Evolutionary conservation across 768 basidiomycete species (phyloP).

Genomic region (Suillus subluteus): DNA sequence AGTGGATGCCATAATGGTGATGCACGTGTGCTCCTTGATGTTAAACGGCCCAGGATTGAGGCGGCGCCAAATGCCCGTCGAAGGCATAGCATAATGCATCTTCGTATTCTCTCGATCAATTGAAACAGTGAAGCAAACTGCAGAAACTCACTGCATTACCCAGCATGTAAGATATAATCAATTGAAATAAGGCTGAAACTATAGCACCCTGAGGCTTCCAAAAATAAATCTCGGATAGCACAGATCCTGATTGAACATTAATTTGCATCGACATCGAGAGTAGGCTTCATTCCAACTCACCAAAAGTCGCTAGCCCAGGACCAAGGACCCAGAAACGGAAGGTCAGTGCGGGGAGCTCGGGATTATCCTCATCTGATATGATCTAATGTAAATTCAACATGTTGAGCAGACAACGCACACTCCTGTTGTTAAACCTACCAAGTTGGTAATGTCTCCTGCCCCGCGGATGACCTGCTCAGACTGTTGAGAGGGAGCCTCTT

Average conservation of each 20-base stretch:
- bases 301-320: constrained; percentile 51
- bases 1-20: constrained; percentile 64
- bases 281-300: constrained; percentile 2
- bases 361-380: constrained; percentile 53
- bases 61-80: constrained; percentile 46
- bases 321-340: constrained; percentile 54
- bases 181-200: constrained; percentile 57
- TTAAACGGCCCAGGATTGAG: constrained; percentile 69
- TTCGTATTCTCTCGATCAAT: constrained; percentile 1
- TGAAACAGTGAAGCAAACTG: constrained; percentile 15
- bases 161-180: constrained; percentile 59
- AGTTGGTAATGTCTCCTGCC: constrained; percentile 15
- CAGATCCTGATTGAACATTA: constrained; percentile 31
- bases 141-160: constrained; percentile 51
- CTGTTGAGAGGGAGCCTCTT: constrained; percentile 10
- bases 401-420: neutral
- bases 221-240: constrained; percentile 39
- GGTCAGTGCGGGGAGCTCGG: constrained; percentile 49
- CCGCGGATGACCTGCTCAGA: constrained; percentile 12
- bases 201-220: constrained; percentile 51
- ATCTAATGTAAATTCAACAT: constrained; percentile 34
- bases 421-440: constrained; percentile 6
- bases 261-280: constrained; percentile 31
- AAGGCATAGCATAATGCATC: constrained; percentile 21
- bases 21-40: constrained; percentile 63